Evolutionary conservation across 805 yeast genomes (phyloP), one percentile per base, ranked within the genome.

Genomic region (Kluyveromyces dobzhanskii): DNA sequence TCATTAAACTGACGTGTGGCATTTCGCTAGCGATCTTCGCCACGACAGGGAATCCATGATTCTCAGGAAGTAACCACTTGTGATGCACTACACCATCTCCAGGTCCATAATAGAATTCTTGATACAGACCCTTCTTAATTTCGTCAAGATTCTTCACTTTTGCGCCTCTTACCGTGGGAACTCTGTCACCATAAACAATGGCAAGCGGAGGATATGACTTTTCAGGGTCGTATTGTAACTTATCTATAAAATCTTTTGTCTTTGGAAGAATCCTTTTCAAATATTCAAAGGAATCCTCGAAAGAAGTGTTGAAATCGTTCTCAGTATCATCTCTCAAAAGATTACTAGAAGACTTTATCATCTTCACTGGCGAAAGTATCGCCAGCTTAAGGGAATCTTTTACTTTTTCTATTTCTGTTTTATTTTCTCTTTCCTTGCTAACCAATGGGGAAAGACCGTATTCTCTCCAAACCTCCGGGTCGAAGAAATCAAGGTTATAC

Each of bases 81-180:
- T 81, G 84, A 59, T 84, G 84, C 1, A 85, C 85, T 14, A 88
- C 96, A 31, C 97, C 97, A 57, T 88, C 97, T 12, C 97, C 97
- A 4, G 85, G 85, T 0, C 94, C 95, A 51, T 85, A 87, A 49
- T 72, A 76, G 50, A 85, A 81, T 49, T 84, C 80, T 45, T 72
- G 76, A 62, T 83, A 87, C 46, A 76, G 72, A 3, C 95, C 95
- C 29, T 71, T 68, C 41, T 64, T 69, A 42, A 88, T 77, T 27
- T 77, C 92, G 31, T 79, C 72, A 9, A 55, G 55, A 4, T 79
- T 74, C 24, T 66, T 56, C 1, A 87, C 92, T 38, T 77, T 64
- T 3, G 85, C 80, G 6, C 90, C 94, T 38, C 92, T 70, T 3
- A 85, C 88, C 0, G 95, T 83, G 0, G 97, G 96, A 1, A 85